Conservation (phyloP, 805 yeast species). For the Nakazawaea ernobii region DNA sequence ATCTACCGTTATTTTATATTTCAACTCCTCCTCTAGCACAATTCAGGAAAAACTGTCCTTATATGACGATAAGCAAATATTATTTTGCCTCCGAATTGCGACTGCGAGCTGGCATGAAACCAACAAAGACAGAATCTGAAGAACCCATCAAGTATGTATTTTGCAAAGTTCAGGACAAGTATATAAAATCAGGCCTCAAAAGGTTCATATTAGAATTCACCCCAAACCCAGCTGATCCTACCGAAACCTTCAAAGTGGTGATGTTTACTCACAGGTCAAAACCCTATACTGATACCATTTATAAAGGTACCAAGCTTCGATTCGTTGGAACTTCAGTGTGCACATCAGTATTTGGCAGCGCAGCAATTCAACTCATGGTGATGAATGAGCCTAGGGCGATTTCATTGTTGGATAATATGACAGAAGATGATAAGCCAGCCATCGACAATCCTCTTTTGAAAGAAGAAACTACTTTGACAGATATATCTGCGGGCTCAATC, state of each 20-base stretch:
- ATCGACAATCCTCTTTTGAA: slow-evolving; percentile 11
- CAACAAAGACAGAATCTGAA: background rate
- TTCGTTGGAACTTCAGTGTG: slow-evolving; percentile 15
- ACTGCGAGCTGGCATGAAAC: background rate
- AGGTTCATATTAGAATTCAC: slow-evolving; percentile 11
- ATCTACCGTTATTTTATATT: slow-evolving; percentile 12
- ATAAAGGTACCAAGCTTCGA: slow-evolving; percentile 13
- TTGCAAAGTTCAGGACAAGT: slow-evolving; percentile 13
- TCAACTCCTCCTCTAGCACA: slow-evolving; percentile 10
- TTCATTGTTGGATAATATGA: slow-evolving; percentile 12
- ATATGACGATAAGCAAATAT: slow-evolving; percentile 11
- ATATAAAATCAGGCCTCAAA: slow-evolving; percentile 12
- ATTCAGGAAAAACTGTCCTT: slow-evolving; percentile 14
- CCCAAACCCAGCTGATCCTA: slow-evolving; percentile 5
- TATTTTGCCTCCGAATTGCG: slow-evolving; percentile 2
- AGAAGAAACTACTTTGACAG: slow-evolving; percentile 10
- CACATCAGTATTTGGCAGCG: slow-evolving; percentile 11
- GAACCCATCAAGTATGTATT: slow-evolving; percentile 8
- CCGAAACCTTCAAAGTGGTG: slow-evolving; percentile 7
- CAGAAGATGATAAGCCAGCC: slow-evolving; percentile 11
- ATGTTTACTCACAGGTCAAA: slow-evolving; percentile 14
- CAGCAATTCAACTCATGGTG: slow-evolving; percentile 12
- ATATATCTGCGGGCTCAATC: slow-evolving; percentile 9
- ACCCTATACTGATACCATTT: slow-evolving; percentile 14
- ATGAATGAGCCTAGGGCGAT: slow-evolving; percentile 9